Conservation (phyloP, 345 rosid species). For the Gossypium turneri region DNA sequence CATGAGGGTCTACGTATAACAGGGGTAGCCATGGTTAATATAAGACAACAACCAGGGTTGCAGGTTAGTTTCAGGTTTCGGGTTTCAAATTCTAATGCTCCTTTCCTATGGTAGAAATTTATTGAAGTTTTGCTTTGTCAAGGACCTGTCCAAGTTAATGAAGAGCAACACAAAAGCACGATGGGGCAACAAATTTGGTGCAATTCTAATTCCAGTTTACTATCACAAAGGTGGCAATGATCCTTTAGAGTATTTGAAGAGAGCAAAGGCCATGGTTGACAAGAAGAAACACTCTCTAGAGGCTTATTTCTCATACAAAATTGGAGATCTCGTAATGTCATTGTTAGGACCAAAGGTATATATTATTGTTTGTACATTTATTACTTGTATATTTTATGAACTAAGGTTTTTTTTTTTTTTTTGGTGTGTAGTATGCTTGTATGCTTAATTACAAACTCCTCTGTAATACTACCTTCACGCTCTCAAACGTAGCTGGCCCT, state of each 20-base stretch:
- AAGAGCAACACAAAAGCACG: slow-evolving; percentile 17
- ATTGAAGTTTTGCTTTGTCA: neutral
- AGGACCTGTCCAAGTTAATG: slow-evolving; percentile 41
- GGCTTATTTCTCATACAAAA: slow-evolving; percentile 44
- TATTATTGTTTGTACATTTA: too few relatives aligned
- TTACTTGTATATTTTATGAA: too few relatives aligned
- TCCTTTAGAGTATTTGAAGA: slow-evolving; percentile 40
- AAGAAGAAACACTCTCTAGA: slow-evolving; percentile 46
- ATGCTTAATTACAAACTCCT: slow-evolving; percentile 44
- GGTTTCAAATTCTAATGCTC: too few relatives aligned
- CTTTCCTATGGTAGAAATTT: neutral
- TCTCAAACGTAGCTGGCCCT: slow-evolving; percentile 59
- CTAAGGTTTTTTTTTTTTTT: neutral
- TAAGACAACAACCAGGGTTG: slow-evolving; percentile 40
- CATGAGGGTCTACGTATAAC: slow-evolving; percentile 37
- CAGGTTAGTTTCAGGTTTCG: slow-evolving; percentile 31
- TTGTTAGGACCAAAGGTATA: slow-evolving; percentile 42
- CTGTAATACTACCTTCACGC: slow-evolving; percentile 48
- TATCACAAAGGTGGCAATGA: slow-evolving; percentile 24
- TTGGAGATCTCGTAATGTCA: slow-evolving; percentile 38
- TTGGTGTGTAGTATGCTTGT: slow-evolving; percentile 33
- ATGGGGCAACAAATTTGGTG: slow-evolving; percentile 63
- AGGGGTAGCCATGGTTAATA: slow-evolving; percentile 54
- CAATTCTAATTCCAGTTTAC: slow-evolving; percentile 41
- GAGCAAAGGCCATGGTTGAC: slow-evolving; percentile 47